These are phyloP conservation scores for Chrysanthemum makinoi DNA, from an alignment of 129 eudicot genomes.

Conservation along the genomic window DNA sequence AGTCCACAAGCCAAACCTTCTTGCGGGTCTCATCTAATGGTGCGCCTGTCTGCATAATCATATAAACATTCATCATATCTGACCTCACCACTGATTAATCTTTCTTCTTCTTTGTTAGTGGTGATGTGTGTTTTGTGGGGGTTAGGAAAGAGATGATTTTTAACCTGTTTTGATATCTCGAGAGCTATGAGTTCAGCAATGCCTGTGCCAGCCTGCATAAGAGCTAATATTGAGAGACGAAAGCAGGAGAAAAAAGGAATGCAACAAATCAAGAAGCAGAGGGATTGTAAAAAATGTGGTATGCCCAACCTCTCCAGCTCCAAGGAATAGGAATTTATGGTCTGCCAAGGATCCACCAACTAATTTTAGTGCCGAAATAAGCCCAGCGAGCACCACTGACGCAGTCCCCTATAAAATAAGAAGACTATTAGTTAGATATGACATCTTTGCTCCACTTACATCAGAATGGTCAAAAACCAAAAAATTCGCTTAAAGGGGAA, in stretches of 20 bases:
- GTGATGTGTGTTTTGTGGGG: background rate
- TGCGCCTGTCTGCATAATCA: constrained; percentile 61
- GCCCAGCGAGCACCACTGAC: constrained; percentile 98
- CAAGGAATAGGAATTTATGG: constrained; percentile 81
- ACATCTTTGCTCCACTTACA: no score
- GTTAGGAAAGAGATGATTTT: background rate
- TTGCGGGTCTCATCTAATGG: constrained; percentile 90
- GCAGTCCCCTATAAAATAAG: constrained; percentile 76
- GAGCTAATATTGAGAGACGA: constrained; percentile 6
- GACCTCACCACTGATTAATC: background rate
- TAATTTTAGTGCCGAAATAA: constrained; percentile 68
- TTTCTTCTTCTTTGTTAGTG: background rate
- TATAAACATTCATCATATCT: constrained; percentile 12
- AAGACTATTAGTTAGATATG: background rate
- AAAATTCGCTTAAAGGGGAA: background rate
- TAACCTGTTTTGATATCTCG: constrained; percentile 96
- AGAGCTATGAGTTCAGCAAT: constrained; percentile 99
- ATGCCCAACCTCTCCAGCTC: constrained; percentile 88
- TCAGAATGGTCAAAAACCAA: background rate
- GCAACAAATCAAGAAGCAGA: background rate
- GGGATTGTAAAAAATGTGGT: background rate
- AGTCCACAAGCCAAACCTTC: constrained; percentile 91
- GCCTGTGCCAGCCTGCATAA: constrained; percentile 97
- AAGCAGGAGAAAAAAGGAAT: background rate
- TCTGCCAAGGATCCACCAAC: constrained; percentile 90